Evolutionary conservation across 1,139 yeast species (phyloP).

Genomic region (Kluyveromyces marxianus): DNA sequence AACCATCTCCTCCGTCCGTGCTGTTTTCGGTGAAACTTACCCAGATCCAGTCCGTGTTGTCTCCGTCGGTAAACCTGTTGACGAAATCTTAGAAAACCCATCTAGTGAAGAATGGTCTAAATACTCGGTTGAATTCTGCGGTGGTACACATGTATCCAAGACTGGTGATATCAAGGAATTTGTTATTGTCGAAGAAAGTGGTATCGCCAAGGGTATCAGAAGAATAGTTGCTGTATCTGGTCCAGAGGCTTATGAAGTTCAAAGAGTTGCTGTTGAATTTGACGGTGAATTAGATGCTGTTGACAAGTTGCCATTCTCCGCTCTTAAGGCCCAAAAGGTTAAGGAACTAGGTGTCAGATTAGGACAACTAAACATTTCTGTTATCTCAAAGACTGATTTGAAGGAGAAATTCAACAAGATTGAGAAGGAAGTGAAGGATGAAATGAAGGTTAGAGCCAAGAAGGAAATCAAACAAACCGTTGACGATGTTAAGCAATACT

Average conservation of each 20-base stretch:
- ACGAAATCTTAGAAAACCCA: constrained; percentile 68
- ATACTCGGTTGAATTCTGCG: constrained; percentile 90
- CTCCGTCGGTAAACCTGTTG: constrained; percentile 86
- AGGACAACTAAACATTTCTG: constrained; percentile 76
- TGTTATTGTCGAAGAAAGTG: constrained; percentile 86
- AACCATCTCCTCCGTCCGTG: constrained; percentile 78
- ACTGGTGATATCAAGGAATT: constrained; percentile 92
- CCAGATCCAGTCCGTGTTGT: constrained; percentile 99
- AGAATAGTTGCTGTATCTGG: constrained; percentile 98
- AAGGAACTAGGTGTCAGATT: constrained; percentile 80
- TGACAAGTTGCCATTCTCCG: constrained; percentile 53
- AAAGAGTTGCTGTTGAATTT: constrained; percentile 70
- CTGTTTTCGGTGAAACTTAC: constrained; percentile 97
- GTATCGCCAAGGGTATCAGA: constrained; percentile 97
- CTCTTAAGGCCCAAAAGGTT: constrained; percentile 66
- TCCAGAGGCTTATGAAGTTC: constrained; percentile 80
- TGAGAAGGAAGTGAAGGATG: constrained; percentile 84
- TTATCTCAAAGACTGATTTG: constrained; percentile 68
- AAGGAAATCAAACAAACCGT: constrained; percentile 76
- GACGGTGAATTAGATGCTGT: constrained; percentile 52
- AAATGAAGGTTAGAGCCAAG: constrained; percentile 78
- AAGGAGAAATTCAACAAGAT: constrained; percentile 67
- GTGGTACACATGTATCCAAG: constrained; percentile 94
- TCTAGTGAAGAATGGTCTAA: constrained; percentile 63
- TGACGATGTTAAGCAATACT: constrained; percentile 71